Percentiles rank a stretch among this genome's conserved stretches.
phyloP scores from a whole-genome alignment of 257 asterid genomes.

The Cordia subcordata region DNA sequence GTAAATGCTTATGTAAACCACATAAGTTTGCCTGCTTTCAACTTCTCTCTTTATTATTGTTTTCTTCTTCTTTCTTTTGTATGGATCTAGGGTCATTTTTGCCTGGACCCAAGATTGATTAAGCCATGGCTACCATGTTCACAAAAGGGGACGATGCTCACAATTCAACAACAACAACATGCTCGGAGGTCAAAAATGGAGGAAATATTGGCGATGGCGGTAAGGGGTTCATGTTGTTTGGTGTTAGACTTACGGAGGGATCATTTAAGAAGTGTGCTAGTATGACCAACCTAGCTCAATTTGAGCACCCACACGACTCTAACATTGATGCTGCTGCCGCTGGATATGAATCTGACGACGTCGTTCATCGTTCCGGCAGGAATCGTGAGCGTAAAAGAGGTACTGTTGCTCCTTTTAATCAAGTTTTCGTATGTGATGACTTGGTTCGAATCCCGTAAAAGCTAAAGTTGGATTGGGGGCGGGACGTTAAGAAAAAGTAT shows the following conservation, averaged over 20 bases:
- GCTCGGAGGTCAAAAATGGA: constrained; percentile 33
- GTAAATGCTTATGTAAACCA: too few relatives aligned
- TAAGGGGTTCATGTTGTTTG: constrained; percentile 85
- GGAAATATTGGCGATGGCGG: background rate
- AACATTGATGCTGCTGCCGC: constrained; percentile 49
- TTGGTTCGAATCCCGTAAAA: too few relatives aligned
- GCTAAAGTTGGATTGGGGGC: too few relatives aligned
- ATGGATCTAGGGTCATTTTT: constrained; percentile 3
- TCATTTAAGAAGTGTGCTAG: constrained; percentile 78
- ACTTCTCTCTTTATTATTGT: background rate
- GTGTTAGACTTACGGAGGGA: constrained; percentile 78
- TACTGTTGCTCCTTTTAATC: background rate
- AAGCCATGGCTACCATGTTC: constrained; percentile 30
- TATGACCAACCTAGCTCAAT: constrained; percentile 77
- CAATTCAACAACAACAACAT: constrained; percentile 32
- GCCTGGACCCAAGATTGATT: too few relatives aligned
- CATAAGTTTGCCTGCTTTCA: constrained; percentile 1
- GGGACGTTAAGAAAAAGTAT: too few relatives aligned
- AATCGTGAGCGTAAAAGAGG: constrained; percentile 84
- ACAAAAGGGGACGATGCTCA: constrained; percentile 36
- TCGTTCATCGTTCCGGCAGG: constrained; percentile 84
- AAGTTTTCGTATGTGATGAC: too few relatives aligned
- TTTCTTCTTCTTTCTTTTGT: constrained; percentile 12
- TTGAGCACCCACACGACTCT: constrained; percentile 59
- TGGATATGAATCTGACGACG: constrained; percentile 91